phyloP scores from a whole-genome alignment of 495 filamentous ascomycete genomes.

The Hyaloscypha bicolor region DNA sequence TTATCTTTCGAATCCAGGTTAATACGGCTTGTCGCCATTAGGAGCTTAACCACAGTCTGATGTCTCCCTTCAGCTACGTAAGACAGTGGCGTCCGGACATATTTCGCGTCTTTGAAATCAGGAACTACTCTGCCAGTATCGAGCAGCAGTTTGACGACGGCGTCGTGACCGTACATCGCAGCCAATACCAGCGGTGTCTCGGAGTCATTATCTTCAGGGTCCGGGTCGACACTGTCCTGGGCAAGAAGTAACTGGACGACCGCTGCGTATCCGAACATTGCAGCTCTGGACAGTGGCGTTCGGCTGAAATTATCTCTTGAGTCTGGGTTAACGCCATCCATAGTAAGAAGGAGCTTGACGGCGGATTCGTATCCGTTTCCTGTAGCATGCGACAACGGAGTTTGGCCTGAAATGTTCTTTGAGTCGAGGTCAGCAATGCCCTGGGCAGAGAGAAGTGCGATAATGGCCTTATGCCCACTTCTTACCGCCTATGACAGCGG shows the following conservation, averaged over 20 bases:
- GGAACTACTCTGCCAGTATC: background rate
- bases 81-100: background rate
- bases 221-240: background rate
- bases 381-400: background rate
- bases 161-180: constrained; percentile 39
- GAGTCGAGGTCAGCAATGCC: too few species aligned
- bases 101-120: background rate
- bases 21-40: background rate
- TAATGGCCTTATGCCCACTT: too few species aligned
- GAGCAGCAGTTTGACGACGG: constrained; percentile 33
- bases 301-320: too few species aligned
- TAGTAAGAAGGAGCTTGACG: constrained; percentile 28
- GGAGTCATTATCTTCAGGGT: background rate
- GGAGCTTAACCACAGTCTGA: background rate
- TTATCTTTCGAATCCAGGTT: too few species aligned
- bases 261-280: constrained; percentile 2
- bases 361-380: constrained; percentile 26
- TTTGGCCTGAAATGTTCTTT: too few species aligned
- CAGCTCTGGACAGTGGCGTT: too few species aligned
- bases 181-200: constrained; percentile 32
- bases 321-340: too few species aligned
- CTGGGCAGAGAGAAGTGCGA: too few species aligned
- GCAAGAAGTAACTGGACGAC: constrained; percentile 15
- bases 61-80: background rate
- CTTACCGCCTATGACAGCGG: constrained; percentile 33